These are phyloP conservation scores for Gossypium lobatum DNA, from an alignment of 441 rosid genomes.

Conservation along the genomic window DNA sequence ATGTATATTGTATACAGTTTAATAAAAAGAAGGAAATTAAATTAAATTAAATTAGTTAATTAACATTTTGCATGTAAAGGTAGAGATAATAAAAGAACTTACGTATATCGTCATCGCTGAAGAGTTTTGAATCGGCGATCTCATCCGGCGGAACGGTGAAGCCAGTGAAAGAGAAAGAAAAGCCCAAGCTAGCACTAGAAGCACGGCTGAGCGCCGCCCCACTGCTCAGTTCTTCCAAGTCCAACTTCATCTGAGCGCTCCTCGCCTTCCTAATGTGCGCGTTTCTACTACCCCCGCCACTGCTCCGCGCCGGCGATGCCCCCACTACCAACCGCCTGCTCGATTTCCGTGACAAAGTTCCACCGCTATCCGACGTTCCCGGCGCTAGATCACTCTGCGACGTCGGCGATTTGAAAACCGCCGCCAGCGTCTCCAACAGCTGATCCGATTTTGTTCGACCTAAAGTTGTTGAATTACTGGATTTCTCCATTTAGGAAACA, in stretches of 20 bases:
- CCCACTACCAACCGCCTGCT: constrained; percentile 50
- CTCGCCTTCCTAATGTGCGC: constrained; percentile 78
- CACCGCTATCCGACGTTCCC: constrained; percentile 26
- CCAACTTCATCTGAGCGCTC: constrained; percentile 73
- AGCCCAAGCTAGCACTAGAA: constrained; percentile 84
- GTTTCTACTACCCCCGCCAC: constrained; percentile 34
- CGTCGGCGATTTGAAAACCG: constrained; percentile 61
- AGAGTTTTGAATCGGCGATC: constrained; percentile 65
- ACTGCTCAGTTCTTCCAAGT: constrained; percentile 63
- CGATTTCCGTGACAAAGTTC: constrained; percentile 55
- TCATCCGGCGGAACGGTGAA: constrained; percentile 78
- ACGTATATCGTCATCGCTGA: constrained; percentile 86
- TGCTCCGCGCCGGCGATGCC: constrained; percentile 58
- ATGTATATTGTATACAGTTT: background rate
- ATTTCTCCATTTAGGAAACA: constrained; percentile 33
- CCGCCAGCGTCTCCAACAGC: constrained; percentile 55
- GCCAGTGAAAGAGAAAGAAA: constrained; percentile 93
- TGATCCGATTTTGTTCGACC: constrained; percentile 82
- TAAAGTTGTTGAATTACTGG: constrained; percentile 37
- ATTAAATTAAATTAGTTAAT: background rate
- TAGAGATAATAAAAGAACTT: constrained; percentile 19
- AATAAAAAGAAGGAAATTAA: background rate
- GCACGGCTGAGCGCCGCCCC: constrained; percentile 94
- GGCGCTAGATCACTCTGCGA: constrained; percentile 27
- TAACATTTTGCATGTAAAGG: constrained; percentile 16